Evolutionary conservation across 495 filamentous ascomycete species (phyloP).

Genomic region (Aeminium ludgeri): DNA sequence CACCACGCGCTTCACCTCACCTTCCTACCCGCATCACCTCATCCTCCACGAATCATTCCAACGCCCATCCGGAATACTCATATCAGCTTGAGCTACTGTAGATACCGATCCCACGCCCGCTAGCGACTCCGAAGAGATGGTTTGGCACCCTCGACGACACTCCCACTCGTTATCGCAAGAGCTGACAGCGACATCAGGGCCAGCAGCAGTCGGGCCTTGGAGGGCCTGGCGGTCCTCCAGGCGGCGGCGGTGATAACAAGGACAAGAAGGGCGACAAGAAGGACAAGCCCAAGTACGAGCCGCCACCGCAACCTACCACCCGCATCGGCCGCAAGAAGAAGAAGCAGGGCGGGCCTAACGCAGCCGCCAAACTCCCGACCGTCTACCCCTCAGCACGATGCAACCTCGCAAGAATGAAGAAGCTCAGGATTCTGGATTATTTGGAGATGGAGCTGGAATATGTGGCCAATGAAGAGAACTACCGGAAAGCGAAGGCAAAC

Average conservation of each 20-base stretch:
- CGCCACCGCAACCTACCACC: conserved; percentile 88
- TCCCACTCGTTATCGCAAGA: neutral
- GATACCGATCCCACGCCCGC: no score
- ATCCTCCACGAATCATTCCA: no score
- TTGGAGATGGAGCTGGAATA: conserved; percentile 94
- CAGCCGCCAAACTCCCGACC: conserved; percentile 81
- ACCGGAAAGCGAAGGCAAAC: conserved; percentile 73
- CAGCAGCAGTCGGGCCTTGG: conserved; percentile 16
- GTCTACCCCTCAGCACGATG: conserved; percentile 92
- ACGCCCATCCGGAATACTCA: no score
- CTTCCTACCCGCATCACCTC: no score
- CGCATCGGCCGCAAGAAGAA: conserved; percentile 98
- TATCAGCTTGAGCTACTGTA: no score
- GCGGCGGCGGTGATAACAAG: conserved; percentile 12
- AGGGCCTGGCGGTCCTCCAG: conserved; percentile 15
- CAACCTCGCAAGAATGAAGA: conserved; percentile 88
- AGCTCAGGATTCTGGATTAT: conserved; percentile 98
- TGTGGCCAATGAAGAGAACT: conserved; percentile 92
- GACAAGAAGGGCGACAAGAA: conserved; percentile 42
- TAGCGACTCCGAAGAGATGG: no score
- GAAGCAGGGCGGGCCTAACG: conserved; percentile 77
- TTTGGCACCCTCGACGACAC: neutral
- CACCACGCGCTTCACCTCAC: no score
- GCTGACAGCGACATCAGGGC: conserved; percentile 9
- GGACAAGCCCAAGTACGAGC: conserved; percentile 99